Evolutionary conservation across 805 yeast species (phyloP).

Genomic region (Schwanniomyces polymorphus): DNA sequence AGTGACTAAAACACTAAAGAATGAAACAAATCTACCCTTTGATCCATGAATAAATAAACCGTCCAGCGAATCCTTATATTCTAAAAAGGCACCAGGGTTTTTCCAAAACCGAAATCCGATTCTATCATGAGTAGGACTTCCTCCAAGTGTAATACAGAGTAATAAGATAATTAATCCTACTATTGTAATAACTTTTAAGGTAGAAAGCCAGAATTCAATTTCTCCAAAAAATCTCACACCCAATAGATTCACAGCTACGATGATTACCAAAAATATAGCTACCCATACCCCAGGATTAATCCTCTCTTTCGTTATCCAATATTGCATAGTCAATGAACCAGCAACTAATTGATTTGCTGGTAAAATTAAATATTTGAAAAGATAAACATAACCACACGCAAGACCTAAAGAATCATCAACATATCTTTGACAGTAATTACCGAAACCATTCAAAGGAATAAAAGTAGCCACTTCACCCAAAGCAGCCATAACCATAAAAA

Average conservation of each 20-base stretch:
- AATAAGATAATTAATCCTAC: conserved; percentile 65
- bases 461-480: conserved; percentile 70
- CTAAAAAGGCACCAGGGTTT: conserved; percentile 62
- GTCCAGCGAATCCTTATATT: conserved; percentile 44
- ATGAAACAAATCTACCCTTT: conserved; percentile 60
- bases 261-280: conserved; percentile 44
- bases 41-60: conserved; percentile 38
- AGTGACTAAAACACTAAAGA: conserved; percentile 59
- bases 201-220: conserved; percentile 63
- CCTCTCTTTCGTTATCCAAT: conserved; percentile 48
- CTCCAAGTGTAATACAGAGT: conserved; percentile 71
- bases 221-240: conserved; percentile 56
- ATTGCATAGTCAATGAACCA: conserved; percentile 52
- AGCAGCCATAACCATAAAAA: conserved; percentile 67
- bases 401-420: conserved; percentile 68
- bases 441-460: conserved; percentile 67
- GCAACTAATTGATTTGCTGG: conserved; percentile 69
- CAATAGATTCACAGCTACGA: conserved; percentile 41
- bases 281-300: conserved; percentile 62
- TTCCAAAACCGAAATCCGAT: conserved; percentile 72
- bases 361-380: conserved; percentile 53
- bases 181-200: conserved; percentile 64
- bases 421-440: conserved; percentile 63
- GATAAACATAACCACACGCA: conserved; percentile 66
- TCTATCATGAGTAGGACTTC: conserved; percentile 74